Conservation (phyloP, 2,329 filamentous ascomycete genomes). For the Coniochaeta sp. region DNA sequence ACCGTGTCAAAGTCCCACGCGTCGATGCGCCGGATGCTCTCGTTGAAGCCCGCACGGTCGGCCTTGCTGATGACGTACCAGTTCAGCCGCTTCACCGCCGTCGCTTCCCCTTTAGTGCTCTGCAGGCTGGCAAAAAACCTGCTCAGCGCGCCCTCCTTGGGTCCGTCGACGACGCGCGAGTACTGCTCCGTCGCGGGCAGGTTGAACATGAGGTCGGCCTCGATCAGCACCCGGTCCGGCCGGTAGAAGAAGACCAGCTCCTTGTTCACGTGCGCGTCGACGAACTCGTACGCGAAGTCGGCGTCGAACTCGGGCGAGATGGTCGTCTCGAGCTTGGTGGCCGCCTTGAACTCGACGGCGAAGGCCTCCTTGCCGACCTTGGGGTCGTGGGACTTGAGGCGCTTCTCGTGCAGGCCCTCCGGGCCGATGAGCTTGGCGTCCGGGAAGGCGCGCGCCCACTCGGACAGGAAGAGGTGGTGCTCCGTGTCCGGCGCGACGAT, state of each 20-base stretch:
- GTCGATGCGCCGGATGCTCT: conserved; percentile 61
- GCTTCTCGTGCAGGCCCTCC: conserved; percentile 77
- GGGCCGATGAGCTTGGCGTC: conserved; percentile 73
- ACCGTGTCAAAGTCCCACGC: conserved; percentile 80
- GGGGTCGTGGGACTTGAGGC: conserved; percentile 52
- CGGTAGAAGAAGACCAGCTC: conserved; percentile 85
- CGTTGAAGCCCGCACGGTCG: conserved; percentile 62
- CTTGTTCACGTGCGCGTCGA: conserved; percentile 72
- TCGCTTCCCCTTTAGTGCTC: conserved; percentile 56
- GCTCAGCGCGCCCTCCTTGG: conserved; percentile 28
- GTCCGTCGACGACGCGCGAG: conserved; percentile 45
- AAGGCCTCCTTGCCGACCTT: conserved; percentile 53
- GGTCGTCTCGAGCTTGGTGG: conserved; percentile 40
- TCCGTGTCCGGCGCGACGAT: conserved; percentile 83
- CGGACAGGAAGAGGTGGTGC: conserved; percentile 87
- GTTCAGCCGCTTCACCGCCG: conserved; percentile 69
- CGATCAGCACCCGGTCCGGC: conserved; percentile 70
- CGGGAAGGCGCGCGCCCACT: conserved; percentile 77
- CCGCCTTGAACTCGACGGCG: conserved; percentile 56
- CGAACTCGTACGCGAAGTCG: conserved; percentile 82
- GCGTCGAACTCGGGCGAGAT: conserved; percentile 74
- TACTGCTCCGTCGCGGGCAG: conserved; percentile 84
- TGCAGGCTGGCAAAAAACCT: conserved; percentile 46
- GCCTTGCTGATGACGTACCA: conserved; percentile 63
- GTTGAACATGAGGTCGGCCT: conserved; percentile 91